A percentile compares a stretch with the other conserved stretches of the same genome.
Conservation (phyloP, 164 flowering plant genomes). For the Macadamia tetraphylla region DNA sequence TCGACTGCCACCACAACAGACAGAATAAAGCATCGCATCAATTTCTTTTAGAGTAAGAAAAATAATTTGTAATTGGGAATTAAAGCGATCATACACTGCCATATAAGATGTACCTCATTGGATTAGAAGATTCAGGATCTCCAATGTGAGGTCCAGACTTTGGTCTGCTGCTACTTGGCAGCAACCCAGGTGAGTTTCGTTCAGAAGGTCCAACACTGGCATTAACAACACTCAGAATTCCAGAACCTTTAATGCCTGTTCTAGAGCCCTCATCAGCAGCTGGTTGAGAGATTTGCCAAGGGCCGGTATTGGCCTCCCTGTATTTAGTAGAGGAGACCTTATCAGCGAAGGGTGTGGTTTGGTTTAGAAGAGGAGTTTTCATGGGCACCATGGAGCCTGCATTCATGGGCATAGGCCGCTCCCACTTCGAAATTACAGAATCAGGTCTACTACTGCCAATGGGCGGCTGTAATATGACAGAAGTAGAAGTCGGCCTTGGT, state of each 20-base stretch:
- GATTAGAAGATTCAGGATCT: constrained; percentile 45
- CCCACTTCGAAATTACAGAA: constrained; percentile 50
- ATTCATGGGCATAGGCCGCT: constrained; percentile 37
- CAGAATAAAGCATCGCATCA: not conserved
- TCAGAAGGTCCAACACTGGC: constrained; percentile 32
- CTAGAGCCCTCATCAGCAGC: constrained; percentile 98
- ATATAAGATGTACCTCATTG: constrained; percentile 33
- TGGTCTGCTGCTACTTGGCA: constrained; percentile 32
- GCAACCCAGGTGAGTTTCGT: constrained; percentile 29
- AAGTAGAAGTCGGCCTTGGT: constrained; percentile 40
- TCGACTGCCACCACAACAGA: constrained; percentile 30
- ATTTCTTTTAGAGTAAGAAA: not conserved
- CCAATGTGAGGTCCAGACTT: constrained; percentile 31
- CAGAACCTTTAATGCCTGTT: constrained; percentile 89
- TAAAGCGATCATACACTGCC: not conserved
- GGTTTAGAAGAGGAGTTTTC: constrained; percentile 40
- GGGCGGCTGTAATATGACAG: constrained; percentile 39
- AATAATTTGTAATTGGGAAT: not conserved
- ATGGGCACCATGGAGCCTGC: constrained; percentile 29
- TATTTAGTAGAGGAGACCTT: constrained; percentile 42
- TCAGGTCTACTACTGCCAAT: constrained; percentile 40
- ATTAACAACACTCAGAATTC: constrained; percentile 45
- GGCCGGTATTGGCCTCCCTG: constrained; percentile 48
- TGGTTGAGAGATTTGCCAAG: constrained; percentile 54
- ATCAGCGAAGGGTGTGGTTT: constrained; percentile 41